Base-by-base conservation (phyloP, 164 flowering plant genomes). In the Vitis rupestris region DNA sequence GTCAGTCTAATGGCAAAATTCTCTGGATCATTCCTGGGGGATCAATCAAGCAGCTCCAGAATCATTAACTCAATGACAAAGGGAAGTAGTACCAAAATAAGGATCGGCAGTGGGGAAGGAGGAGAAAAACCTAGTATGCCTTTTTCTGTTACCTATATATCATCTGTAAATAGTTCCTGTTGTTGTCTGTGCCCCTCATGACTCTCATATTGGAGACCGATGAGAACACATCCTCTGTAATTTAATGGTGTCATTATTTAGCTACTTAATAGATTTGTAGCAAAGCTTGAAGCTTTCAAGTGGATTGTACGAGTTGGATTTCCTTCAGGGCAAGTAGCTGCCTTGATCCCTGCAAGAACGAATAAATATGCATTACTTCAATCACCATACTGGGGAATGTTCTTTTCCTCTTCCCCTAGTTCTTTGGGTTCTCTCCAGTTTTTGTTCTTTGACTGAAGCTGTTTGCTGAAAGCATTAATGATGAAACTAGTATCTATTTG, bases 151-250 rank as follows among this genome's bases (percentile, higher is more conserved):
- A 10, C 15, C 3, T 63, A 17, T 30, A 17, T 63, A 9, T 63
- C 14, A 63, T 51, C 19, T 63, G 65, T 63, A 63, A 0, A 63
- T 63, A 63, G 65, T 63, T 47, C 15, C 1, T 63, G 65, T 48
- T 17, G 48, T 10, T 27, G 17, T 63, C 53, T 12, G 17, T 16
- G 17, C 2, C 16, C 52, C 44, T 49, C 27, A 23, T 29, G 13
- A 47, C 13, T 10, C 52, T 8, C 53, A 17, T 63, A 19, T 49
- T 13, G 17, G 65, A 47, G 37, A 48, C 37, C 10, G 11, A 16
- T 47, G 29, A 47, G 8, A 48, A 17, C 7, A 17, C 15, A 9
- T 63, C 17, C 29, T 63, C 65, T 63, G 53, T 63, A 63, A 63
- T 47, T 9, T 16, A 47, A 16, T 47, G 51, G 44, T 37, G 14